phyloP scores from a whole-genome alignment of 495 filamentous ascomycete species.

The Aspergillus sparsus region DNA sequence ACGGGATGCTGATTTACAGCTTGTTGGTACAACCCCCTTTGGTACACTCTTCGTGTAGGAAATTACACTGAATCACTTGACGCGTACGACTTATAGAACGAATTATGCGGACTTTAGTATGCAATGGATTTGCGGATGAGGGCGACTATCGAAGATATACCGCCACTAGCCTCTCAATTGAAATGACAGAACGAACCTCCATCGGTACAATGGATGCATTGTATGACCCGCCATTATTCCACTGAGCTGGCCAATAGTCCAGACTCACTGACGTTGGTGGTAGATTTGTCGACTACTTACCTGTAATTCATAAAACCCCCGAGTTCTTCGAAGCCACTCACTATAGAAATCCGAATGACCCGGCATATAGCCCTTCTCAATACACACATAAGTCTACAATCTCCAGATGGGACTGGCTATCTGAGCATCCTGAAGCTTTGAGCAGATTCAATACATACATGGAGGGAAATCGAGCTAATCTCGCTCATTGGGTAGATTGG shows the following conservation, averaged over 20 bases:
- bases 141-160: conserved; percentile 16
- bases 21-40: conserved; percentile 20
- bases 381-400: conserved; percentile 36
- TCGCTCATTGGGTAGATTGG: conserved; percentile 33
- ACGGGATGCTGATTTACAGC: conserved; percentile 12
- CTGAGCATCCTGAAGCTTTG: conserved; percentile 9
- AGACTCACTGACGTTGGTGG: not conserved
- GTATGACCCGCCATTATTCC: conserved; percentile 14
- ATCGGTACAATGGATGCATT: conserved; percentile 23
- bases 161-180: conserved; percentile 18
- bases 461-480: conserved; percentile 25
- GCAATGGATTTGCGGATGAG: conserved; percentile 23
- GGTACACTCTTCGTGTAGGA: no score
- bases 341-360: conserved; percentile 28
- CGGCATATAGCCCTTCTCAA: conserved; percentile 36
- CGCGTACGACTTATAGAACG: conserved; percentile 15
- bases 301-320: conserved; percentile 26
- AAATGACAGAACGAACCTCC: conserved; percentile 20
- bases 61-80: no score
- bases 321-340: conserved; percentile 25
- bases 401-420: conserved; percentile 30
- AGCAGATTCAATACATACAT: conserved; percentile 30
- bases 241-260: not conserved
- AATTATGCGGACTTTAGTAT: conserved; percentile 25
- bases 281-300: conserved; percentile 24